A percentile compares a stretch with the other conserved stretches of the same genome.
phyloP scores from a whole-genome alignment of 2,329 filamentous ascomycete genomes.

The Pyricularia pennisetigena region DNA sequence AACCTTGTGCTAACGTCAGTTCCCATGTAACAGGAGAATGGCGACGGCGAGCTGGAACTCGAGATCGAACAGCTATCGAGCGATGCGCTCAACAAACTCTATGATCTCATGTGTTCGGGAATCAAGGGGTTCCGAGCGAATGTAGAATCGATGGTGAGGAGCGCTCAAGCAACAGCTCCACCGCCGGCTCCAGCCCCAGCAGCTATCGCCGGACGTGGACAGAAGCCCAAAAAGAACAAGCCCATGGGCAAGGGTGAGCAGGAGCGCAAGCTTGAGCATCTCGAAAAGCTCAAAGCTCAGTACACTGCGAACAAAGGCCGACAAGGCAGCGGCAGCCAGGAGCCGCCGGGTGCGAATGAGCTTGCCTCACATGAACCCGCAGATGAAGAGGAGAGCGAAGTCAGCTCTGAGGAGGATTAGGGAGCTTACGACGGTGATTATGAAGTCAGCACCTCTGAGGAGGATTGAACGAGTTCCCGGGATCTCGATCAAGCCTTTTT shows the following conservation, averaged over 20 bases:
- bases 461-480: neutral
- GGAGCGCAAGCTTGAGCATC: conserved; percentile 54
- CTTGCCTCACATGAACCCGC: conserved; percentile 22
- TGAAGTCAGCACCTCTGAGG: neutral
- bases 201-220: conserved; percentile 19
- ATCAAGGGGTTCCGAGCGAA: conserved; percentile 25
- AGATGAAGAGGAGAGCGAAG: conserved; percentile 40
- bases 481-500: neutral
- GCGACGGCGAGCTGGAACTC: conserved; percentile 47
- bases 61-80: conserved; percentile 48
- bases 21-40: conserved; percentile 38
- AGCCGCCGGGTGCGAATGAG: conserved; percentile 28
- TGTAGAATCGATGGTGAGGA: conserved; percentile 17
- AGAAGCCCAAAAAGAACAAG: conserved; percentile 63
- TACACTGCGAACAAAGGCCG: conserved; percentile 22
- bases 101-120: conserved; percentile 29
- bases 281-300: conserved; percentile 49
- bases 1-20: conserved; percentile 2
- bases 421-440: neutral
- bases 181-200: conserved; percentile 12
- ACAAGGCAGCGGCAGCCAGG: conserved; percentile 35
- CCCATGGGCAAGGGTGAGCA: conserved; percentile 67
- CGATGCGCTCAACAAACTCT: conserved; percentile 45
- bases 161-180: conserved; percentile 13
- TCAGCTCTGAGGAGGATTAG: conserved; percentile 36